Percentiles rank a stretch among this genome's conserved stretches.
Conservation (phyloP, 2,329 filamentous ascomycete genomes). For the Arthrobotrys pseudoclavata region DNA sequence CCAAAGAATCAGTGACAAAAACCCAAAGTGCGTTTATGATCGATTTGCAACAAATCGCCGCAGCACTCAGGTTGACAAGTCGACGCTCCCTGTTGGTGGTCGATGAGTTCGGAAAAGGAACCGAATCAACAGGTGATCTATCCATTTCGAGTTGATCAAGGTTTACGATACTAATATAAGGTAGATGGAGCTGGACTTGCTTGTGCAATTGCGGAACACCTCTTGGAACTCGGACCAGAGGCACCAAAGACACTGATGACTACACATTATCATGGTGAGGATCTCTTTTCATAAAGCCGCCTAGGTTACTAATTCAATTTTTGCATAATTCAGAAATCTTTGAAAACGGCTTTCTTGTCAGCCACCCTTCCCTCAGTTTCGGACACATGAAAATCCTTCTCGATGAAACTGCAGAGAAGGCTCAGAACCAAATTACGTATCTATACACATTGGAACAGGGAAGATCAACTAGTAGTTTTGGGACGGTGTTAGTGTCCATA, state of each 20-base stretch:
- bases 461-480: conserved; percentile 83
- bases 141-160: background rate
- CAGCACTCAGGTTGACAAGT: conserved; percentile 81
- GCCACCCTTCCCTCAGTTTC: conserved; percentile 71
- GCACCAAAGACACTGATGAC: conserved; percentile 74
- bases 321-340: conserved; percentile 74
- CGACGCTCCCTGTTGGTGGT: conserved; percentile 84
- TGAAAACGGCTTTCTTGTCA: conserved; percentile 72
- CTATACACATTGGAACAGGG: conserved; percentile 79
- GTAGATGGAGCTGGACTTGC: conserved; percentile 76
- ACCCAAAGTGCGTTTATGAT: conserved; percentile 79
- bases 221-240: conserved; percentile 68
- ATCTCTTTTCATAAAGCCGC: background rate
- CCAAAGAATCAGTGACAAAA: conserved; percentile 73
- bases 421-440: conserved; percentile 77
- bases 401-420: conserved; percentile 69
- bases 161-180: background rate
- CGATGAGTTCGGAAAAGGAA: conserved; percentile 88
- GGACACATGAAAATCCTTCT: conserved; percentile 80
- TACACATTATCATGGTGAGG: conserved; percentile 72
- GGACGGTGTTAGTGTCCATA: conserved; percentile 71
- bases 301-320: background rate
- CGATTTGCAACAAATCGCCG: conserved; percentile 87
- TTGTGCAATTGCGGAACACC: conserved; percentile 73
- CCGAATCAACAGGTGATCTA: conserved; percentile 70